A percentile compares a stretch with the other conserved stretches of the same genome.
phyloP scores from a whole-genome alignment of 768 basidiomycete genomes.

The Boletales sp. region DNA sequence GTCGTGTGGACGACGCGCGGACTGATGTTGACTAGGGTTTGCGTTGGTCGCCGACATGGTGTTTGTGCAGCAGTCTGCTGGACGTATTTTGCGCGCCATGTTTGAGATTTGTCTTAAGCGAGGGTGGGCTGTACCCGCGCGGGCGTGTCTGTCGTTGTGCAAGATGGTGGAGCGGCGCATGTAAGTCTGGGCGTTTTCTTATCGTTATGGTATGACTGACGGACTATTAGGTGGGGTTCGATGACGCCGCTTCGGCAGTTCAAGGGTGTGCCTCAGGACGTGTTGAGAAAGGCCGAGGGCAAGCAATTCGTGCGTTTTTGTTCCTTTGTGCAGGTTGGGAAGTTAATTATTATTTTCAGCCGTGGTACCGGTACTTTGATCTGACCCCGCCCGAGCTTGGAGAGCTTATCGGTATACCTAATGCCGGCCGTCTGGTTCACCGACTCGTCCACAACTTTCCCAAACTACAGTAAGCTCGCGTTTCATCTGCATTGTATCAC shows the following conservation, averaged over 20 bases:
- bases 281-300: conserved; percentile 87
- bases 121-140: conserved; percentile 95
- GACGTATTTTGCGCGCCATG: conserved; percentile 93
- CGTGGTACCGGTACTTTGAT: conserved; percentile 98
- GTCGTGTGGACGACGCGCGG: not conserved
- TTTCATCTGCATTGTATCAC: not conserved
- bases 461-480: conserved; percentile 68
- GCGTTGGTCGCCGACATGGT: conserved; percentile 91
- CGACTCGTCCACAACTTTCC: conserved; percentile 95
- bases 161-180: conserved; percentile 93
- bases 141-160: conserved; percentile 87
- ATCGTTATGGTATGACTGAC: not conserved
- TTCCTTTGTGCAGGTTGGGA: conserved; percentile 9
- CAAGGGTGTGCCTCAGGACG: conserved; percentile 82
- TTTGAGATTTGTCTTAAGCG: conserved; percentile 97
- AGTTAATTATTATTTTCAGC: conserved; percentile 38
- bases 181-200: conserved; percentile 36
- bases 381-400: conserved; percentile 89
- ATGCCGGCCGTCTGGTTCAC: conserved; percentile 89
- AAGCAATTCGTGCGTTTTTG: conserved; percentile 86
- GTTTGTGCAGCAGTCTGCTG: conserved; percentile 95
- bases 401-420: conserved; percentile 90
- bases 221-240: conserved; percentile 76
- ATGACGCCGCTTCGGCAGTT: conserved; percentile 98
- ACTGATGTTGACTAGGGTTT: conserved; percentile 47